Conservation (phyloP, 2,329 filamentous ascomycete species). For the Acephala macrosclerotiorum region DNA sequence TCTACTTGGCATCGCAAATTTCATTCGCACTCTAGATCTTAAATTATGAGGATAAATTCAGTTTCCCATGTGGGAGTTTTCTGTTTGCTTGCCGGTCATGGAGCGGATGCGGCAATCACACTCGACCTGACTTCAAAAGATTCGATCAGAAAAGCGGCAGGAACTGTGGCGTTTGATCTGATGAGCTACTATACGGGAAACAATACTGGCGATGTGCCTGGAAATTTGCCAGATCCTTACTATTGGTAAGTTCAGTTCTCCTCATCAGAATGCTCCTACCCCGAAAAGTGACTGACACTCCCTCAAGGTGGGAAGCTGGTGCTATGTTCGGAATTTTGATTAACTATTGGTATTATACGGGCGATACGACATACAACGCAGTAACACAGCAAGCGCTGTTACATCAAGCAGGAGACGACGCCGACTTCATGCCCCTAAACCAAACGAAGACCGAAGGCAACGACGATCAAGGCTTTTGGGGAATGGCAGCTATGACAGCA, state of each 20-base stretch:
- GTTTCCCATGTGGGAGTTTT: constrained; percentile 21
- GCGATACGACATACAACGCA: constrained; percentile 72
- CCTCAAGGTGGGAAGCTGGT: constrained; percentile 66
- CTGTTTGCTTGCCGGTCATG: constrained; percentile 33
- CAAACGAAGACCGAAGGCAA: constrained; percentile 69
- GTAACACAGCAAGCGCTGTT: constrained; percentile 70
- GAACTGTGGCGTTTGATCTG: constrained; percentile 53
- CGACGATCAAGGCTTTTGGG: constrained; percentile 80
- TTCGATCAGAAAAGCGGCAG: constrained; percentile 43
- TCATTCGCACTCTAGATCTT: constrained; percentile 4
- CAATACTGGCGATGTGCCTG: constrained; percentile 56
- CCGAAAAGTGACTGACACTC: neutral
- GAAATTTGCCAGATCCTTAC: constrained; percentile 60
- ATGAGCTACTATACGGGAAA: constrained; percentile 61
- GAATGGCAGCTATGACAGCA: constrained; percentile 72
- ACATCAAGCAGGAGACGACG: constrained; percentile 73
- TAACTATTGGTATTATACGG: constrained; percentile 86
- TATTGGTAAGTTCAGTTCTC: constrained; percentile 49
- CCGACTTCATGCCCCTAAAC: constrained; percentile 80
- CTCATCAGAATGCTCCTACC: neutral
- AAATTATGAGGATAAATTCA: constrained; percentile 23
- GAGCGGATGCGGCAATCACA: constrained; percentile 33
- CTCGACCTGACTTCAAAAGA: constrained; percentile 35
- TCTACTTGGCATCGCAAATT: neutral
- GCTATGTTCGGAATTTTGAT: constrained; percentile 68